A percentile compares a stretch with the other conserved stretches of the same genome.
Conservation (phyloP, 352 stramenopile genomes). For the Phytopythium oedochilum region DNA sequence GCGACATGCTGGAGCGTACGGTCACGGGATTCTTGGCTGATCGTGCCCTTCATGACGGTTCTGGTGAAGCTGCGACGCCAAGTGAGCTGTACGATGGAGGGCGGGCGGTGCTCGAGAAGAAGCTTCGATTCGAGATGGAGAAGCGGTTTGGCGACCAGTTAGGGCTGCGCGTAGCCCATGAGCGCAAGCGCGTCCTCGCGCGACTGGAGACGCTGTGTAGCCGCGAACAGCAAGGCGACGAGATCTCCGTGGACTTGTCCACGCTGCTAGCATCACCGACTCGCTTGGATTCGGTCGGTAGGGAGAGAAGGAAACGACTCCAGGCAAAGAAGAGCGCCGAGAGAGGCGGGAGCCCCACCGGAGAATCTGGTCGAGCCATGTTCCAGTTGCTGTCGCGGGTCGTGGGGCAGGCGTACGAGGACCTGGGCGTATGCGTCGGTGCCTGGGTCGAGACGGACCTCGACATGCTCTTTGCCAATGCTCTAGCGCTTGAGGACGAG, state of each 20-base stretch:
- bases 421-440: constrained; percentile 42
- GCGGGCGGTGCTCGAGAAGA: constrained; percentile 12
- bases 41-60: neutral
- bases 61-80: neutral
- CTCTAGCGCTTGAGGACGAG: constrained; percentile 15
- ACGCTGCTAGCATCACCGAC: neutral
- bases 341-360: neutral
- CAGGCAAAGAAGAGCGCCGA: neutral
- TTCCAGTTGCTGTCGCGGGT: constrained; percentile 19
- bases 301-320: neutral
- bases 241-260: neutral
- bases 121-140: constrained; percentile 46
- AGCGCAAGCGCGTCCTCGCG: constrained; percentile 45
- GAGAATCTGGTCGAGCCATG: neutral
- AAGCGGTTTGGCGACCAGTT: constrained; percentile 47
- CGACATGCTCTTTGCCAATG: constrained; percentile 20
- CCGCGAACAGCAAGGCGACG: neutral
- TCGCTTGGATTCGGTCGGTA: neutral
- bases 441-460: constrained; percentile 49
- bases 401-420: constrained; percentile 37
- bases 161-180: constrained; percentile 45
- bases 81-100: neutral
- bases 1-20: constrained; percentile 11
- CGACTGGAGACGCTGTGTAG: constrained; percentile 44
- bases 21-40: constrained; percentile 16